Evolutionary conservation across 768 basidiomycete genomes (phyloP).

Genomic region (Russula sp.): DNA sequence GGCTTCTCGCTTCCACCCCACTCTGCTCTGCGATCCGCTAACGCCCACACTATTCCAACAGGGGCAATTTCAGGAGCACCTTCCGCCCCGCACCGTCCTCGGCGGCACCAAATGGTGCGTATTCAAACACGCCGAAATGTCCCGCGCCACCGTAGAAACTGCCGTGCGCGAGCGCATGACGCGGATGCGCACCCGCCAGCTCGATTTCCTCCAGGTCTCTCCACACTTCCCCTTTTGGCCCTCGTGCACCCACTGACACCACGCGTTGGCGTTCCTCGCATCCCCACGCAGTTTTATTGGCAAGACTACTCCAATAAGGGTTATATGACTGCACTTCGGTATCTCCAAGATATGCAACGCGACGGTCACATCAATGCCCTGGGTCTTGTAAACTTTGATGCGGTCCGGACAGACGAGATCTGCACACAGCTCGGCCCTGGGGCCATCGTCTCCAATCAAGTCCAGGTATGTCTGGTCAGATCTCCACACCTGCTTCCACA

Average conservation of each 20-base stretch:
- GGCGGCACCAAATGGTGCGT: slow-evolving; percentile 88
- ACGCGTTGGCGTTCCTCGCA: background rate
- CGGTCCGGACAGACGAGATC: slow-evolving; percentile 69
- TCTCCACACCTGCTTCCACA: background rate
- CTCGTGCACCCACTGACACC: background rate
- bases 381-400: slow-evolving; percentile 79
- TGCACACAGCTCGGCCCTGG: slow-evolving; percentile 68
- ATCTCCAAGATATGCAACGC: slow-evolving; percentile 53
- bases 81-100: slow-evolving; percentile 42
- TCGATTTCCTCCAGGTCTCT: slow-evolving; percentile 72
- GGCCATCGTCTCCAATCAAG: slow-evolving; percentile 74
- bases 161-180: slow-evolving; percentile 65
- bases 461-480: slow-evolving; percentile 48
- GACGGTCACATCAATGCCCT: slow-evolving; percentile 58
- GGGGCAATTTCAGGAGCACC: slow-evolving; percentile 61
- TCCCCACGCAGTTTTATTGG: slow-evolving; percentile 63
- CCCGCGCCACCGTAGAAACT: slow-evolving; percentile 51
- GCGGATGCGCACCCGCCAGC: slow-evolving; percentile 51
- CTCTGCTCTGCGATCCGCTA: background rate
- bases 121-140: slow-evolving; percentile 48
- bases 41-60: slow-evolving; percentile 30
- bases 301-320: slow-evolving; percentile 53
- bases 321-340: slow-evolving; percentile 43
- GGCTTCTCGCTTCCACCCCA: background rate
- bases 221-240: slow-evolving; percentile 2